Conservation (phyloP, 805 yeast genomes). For the Yarrowia yakushimensis region DNA sequence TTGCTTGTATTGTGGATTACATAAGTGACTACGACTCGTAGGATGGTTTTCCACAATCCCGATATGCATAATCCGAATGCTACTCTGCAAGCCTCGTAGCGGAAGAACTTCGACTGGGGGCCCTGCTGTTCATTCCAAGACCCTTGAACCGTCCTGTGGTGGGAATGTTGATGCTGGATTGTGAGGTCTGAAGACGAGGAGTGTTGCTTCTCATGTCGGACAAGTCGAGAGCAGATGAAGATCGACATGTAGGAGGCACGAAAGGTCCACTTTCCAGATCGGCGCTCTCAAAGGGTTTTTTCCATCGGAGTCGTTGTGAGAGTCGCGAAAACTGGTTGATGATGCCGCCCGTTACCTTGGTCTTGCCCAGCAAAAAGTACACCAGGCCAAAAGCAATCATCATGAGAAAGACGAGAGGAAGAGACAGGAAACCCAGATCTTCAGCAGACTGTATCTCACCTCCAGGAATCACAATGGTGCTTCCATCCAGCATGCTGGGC, state of each 20-base stretch:
- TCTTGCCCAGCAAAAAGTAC: not conserved
- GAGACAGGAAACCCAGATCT: not conserved
- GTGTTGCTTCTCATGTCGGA: not conserved
- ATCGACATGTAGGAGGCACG: not conserved
- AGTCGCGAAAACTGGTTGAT: not conserved
- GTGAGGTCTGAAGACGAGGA: not conserved
- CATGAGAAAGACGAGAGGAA: not conserved
- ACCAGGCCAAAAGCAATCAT: slow-evolving; percentile 1
- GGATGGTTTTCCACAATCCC: too few species aligned
- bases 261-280: slow-evolving; percentile 5
- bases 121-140: not conserved
- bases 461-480: not conserved
- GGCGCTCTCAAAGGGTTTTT: not conserved
- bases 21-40: too few species aligned
- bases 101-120: not conserved
- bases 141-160: not conserved
- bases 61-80: too few species aligned
- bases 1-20: too few species aligned
- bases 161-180: not conserved
- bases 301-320: not conserved
- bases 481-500: slow-evolving; percentile 16
- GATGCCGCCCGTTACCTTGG: not conserved
- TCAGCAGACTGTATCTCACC: not conserved
- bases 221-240: not conserved
- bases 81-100: not conserved